Conservation (phyloP, 1,139 yeast species). For the Scheffersomyces cryptocercus region DNA sequence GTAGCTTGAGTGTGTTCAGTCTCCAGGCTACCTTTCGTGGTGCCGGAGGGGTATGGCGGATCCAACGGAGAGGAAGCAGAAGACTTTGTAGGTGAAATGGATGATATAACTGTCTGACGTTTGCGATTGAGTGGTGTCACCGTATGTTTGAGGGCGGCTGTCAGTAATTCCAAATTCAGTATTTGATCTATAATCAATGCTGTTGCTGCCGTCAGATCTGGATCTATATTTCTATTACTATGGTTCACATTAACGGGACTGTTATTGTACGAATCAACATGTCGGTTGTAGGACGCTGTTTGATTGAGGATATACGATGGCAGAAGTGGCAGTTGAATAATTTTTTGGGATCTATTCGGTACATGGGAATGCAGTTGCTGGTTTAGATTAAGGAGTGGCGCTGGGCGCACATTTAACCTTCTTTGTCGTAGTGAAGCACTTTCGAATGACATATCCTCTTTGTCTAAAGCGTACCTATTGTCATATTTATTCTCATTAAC, state of each 20-base stretch:
- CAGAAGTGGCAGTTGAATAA: no score
- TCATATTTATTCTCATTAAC: conserved; percentile 2
- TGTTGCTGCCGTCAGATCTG: conserved; percentile 26
- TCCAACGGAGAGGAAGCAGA: conserved; percentile 21
- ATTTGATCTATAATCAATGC: conserved; percentile 31
- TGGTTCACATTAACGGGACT: conserved; percentile 15
- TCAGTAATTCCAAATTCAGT: conserved; percentile 25
- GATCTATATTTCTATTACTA: conserved; percentile 30
- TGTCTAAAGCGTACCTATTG: neutral
- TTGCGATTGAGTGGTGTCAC: conserved; percentile 19
- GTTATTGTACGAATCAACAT: conserved; percentile 4
- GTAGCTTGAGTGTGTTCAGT: no score
- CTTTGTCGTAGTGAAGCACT: conserved; percentile 13
- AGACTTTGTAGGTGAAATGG: conserved; percentile 47
- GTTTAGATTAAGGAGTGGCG: conserved; percentile 18
- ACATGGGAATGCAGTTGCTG: neutral
- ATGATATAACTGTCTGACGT: conserved; percentile 46
- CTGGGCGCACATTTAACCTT: conserved; percentile 17
- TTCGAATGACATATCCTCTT: conserved; percentile 7
- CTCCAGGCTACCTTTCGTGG: neutral
- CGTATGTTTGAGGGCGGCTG: conserved; percentile 6
- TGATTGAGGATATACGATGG: conserved; percentile 6
- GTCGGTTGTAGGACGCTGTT: neutral
- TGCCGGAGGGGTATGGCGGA: neutral
- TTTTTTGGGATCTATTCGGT: no score